Evolutionary conservation across 208 protist genomes (phyloP), one percentile per base, ranked within the genome.

Genomic region (Spongospora subterranea): DNA sequence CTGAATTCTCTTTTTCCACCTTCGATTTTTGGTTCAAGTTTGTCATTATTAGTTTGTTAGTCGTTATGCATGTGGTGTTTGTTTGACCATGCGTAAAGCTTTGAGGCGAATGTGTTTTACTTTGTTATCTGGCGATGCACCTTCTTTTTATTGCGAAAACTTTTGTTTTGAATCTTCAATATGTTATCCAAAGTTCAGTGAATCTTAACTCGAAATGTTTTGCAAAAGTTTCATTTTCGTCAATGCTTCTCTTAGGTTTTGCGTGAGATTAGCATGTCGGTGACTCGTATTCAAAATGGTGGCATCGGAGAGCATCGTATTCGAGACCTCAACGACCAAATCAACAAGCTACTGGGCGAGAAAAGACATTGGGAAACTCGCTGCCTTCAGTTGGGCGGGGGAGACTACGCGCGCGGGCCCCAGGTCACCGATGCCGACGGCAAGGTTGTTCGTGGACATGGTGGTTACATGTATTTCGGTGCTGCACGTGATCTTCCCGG

Each of bases 271-370:
- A 64, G 76, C 76, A 92, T 94, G 89, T 95, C 96, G 76, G 93
- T 97, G 0, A 46, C 77, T 24, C 89, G 94, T 0, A 96, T 96
- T 46, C 95, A 96, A 82, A 96, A 95, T 92, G 92, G 89, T 38
- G 91, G 93, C 45, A 91, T 97, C 32, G 96, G 95, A 0, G 96
- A 97, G 92, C 93, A 95, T 92, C 92, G 91, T 66, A 96, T 97
- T 64, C 92, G 96, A 60, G 96, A 97, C 54, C 66, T 97, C 41
- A 97, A 97, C 92, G 96, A 97, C 92, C 91, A 95, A 32, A 97
- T 97, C 89, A 97, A 97, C 93, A 96, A 96, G 90, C 92, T 96
- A 35, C 50, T 96, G 1, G 88, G 94, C 24, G 95, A 97, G 88
- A 97, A 96, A 88, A 35, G 90, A n/a, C 94, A 96, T 88, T 97